Evolutionary conservation across 306 rosid genomes (phyloP).

Genomic region (Castanospermum australe): DNA sequence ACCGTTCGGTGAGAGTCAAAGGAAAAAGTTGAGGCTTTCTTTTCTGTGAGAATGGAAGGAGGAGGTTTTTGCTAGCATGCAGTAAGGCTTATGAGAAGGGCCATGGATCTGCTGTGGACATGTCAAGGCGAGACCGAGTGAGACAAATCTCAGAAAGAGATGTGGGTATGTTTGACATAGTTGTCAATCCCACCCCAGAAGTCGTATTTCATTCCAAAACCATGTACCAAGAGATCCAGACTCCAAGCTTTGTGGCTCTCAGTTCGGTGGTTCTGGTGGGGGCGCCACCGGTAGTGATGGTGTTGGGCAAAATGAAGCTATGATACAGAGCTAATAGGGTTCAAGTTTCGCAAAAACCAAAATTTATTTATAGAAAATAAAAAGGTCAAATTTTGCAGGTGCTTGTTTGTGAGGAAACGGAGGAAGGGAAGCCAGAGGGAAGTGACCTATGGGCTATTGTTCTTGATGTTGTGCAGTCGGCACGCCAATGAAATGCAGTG

Average conservation of each 20-base stretch:
- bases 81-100: slow-evolving; percentile 47
- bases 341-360: too few relatives aligned
- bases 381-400: too few relatives aligned
- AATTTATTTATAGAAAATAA: too few relatives aligned
- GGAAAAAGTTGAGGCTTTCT: background rate
- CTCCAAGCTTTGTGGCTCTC: background rate
- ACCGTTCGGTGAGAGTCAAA: background rate
- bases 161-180: slow-evolving; percentile 65
- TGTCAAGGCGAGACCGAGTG: slow-evolving; percentile 55
- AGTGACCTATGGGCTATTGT: too few relatives aligned
- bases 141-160: slow-evolving; percentile 65
- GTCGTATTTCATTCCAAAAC: slow-evolving; percentile 12
- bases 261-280: background rate
- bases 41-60: background rate
- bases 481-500: background rate
- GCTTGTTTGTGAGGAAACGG: too few relatives aligned
- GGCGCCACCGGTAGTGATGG: background rate
- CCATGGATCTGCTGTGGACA: slow-evolving; percentile 81
- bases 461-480: background rate
- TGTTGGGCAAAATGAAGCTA: background rate
- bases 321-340: too few relatives aligned
- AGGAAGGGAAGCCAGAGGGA: background rate
- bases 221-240: background rate
- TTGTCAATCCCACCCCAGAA: background rate
- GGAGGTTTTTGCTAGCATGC: background rate